These are phyloP conservation scores for Eleusine indica DNA, from an alignment of 176 grass and related monocot species.

Conservation along the genomic window DNA sequence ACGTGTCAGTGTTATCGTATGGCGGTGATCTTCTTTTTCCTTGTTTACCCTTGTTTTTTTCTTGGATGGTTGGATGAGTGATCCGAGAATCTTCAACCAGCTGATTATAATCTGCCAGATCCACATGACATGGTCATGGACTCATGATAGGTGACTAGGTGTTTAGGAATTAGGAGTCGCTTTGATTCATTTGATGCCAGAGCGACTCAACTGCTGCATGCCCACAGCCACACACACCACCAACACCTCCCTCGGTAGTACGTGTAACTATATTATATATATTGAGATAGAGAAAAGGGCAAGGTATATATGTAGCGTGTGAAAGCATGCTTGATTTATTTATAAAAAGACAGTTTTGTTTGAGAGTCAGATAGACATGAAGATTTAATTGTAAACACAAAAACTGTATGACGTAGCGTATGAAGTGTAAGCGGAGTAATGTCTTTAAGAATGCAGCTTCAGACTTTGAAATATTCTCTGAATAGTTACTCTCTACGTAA, in stretches of 20 bases:
- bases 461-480: not conserved
- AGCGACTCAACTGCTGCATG: not conserved
- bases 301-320: not conserved
- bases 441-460: not conserved
- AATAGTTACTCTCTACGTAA: not conserved
- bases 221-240: not conserved
- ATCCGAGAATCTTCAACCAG: constrained; percentile 2
- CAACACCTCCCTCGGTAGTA: not conserved
- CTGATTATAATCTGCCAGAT: constrained; percentile 6
- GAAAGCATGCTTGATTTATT: not conserved
- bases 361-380: not conserved
- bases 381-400: not conserved
- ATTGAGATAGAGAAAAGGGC: not conserved
- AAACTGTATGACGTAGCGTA: too few species aligned
- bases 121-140: not conserved
- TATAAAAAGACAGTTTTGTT: not conserved
- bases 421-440: too few species aligned
- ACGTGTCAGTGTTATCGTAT: not conserved
- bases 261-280: not conserved
- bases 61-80: not conserved
- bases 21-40: not conserved
- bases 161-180: not conserved
- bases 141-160: not conserved
- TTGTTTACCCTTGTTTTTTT: not conserved
- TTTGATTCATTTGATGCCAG: not conserved